Base-by-base conservation (phyloP, 1,284 basidiomycete genomes). In the Sporisorium exsertum region DNA sequence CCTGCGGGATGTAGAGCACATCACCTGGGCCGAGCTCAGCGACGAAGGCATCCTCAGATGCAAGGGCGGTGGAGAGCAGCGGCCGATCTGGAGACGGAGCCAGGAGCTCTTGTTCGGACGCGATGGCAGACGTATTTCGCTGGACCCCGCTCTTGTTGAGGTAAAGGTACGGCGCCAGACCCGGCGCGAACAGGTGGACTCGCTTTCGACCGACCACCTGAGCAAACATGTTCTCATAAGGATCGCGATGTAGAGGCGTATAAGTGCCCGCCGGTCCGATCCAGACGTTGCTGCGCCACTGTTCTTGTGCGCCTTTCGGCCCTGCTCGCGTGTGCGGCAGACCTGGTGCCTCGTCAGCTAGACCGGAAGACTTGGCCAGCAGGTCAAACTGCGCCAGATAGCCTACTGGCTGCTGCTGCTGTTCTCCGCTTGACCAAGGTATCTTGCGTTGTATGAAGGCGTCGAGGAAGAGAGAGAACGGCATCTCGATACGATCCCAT, bases 231-330 rank as follows among this genome's bases (percentile, higher is more conserved):
- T 80, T 80, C 52, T 79, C 67, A 56, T 79, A 77, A 9, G 77
- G 77, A 53, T 79, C 77, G 5, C 77, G 63, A 50, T 79, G 77
- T 5, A 79, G 29, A 13, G 78, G 78, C 4, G 78, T 80, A 56
- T 66, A 80, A 10, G 78, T 72, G 45, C 65, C 69, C 20, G 58
- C 40, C 16, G 76, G 76, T 3, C 78, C 78, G 37, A 80, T 76
- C 78, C 78, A 80, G 27, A 71, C 58, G 22, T 80, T 80, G 61
- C 77, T 68, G 8, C 78, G 58, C 76, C 76, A 80, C 51, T 80
- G 76, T 40, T 79, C 77, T 16, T 60, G 54, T 1, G 59, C 42
- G 18, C 65, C 72, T 46, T 72, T 78, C 2, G 71, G 69, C 13
- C 78, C 78, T 42, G 77, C 68, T 4, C 20, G 42, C 8, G 76